Evolutionary conservation across 495 filamentous ascomycete species (phyloP).

Genomic region (Apodospora peruviana): DNA sequence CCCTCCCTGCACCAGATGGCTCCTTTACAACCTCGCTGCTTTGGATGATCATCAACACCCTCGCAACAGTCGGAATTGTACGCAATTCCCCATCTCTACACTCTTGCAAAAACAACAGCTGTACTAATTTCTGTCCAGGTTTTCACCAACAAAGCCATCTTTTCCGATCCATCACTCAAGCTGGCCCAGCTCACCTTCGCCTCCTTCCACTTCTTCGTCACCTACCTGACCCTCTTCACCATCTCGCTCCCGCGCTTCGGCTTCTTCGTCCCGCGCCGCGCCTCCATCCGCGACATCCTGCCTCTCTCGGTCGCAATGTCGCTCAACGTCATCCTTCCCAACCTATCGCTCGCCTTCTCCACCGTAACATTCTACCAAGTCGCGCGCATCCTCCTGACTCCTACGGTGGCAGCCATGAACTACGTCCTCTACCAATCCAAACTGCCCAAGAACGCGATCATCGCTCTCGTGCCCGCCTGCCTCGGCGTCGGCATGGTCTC

Average conservation of each 20-base stretch:
- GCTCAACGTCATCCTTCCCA: slow-evolving; percentile 69
- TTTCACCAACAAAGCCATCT: slow-evolving; percentile 73
- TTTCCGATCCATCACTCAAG: slow-evolving; percentile 59
- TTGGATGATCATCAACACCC: slow-evolving; percentile 55
- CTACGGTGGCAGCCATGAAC: slow-evolving; percentile 62
- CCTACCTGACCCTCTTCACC: slow-evolving; percentile 57
- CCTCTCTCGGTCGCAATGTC: slow-evolving; percentile 63
- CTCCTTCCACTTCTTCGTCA: slow-evolving; percentile 68
- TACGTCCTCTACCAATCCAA: slow-evolving; percentile 56
- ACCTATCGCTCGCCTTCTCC: slow-evolving; percentile 65
- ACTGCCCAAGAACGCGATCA: slow-evolving; percentile 49
- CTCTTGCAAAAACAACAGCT: not conserved
- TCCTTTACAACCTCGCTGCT: slow-evolving; percentile 31
- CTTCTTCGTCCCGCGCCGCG: slow-evolving; percentile 55
- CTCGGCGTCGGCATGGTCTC: slow-evolving; percentile 63
- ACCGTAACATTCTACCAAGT: slow-evolving; percentile 73
- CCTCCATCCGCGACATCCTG: slow-evolving; percentile 52
- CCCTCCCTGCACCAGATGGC: slow-evolving; percentile 2
- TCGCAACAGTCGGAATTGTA: slow-evolving; percentile 60
- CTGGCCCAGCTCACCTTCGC: slow-evolving; percentile 65
- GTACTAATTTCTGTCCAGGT: slow-evolving; percentile 42
- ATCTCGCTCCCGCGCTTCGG: slow-evolving; percentile 57
- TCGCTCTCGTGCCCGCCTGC: slow-evolving; percentile 60
- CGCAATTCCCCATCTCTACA: slow-evolving; percentile 8
- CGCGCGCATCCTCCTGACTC: slow-evolving; percentile 65